These are phyloP conservation scores for Arachis stenosperma DNA, from an alignment of 306 rosid species.

Conservation along the genomic window DNA sequence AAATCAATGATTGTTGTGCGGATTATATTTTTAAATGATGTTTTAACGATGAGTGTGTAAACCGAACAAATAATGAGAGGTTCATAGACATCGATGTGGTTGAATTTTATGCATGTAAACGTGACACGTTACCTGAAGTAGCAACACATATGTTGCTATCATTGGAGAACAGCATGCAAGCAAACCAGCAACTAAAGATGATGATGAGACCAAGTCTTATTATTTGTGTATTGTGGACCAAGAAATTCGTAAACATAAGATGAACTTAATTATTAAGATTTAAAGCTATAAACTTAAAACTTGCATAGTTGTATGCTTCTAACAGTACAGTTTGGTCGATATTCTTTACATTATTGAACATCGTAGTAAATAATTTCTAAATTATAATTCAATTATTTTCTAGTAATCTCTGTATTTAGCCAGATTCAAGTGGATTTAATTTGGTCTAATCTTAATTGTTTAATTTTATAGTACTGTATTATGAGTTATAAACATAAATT, in stretches of 20 bases:
- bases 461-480: neutral
- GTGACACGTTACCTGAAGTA: slow-evolving; percentile 29
- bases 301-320: too few species aligned
- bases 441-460: neutral
- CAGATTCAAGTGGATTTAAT: neutral
- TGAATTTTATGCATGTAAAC: slow-evolving; percentile 3
- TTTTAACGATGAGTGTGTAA: neutral
- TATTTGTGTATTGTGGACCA: neutral
- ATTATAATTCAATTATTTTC: too few species aligned
- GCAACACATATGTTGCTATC: slow-evolving; percentile 25
- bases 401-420: neutral
- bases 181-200: neutral
- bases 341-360: too few species aligned
- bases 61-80: neutral
- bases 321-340: too few species aligned
- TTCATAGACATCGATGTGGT: neutral
- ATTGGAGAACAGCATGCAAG: neutral
- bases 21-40: neutral
- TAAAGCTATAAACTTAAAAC: too few species aligned
- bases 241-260: neutral
- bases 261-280: neutral
- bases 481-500: too few species aligned
- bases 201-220: neutral
- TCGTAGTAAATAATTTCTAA: too few species aligned
- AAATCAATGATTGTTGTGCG: neutral